These are phyloP conservation scores for Lithocarpus polystachyus DNA, from an alignment of 306 rosid species.

Conservation along the genomic window DNA sequence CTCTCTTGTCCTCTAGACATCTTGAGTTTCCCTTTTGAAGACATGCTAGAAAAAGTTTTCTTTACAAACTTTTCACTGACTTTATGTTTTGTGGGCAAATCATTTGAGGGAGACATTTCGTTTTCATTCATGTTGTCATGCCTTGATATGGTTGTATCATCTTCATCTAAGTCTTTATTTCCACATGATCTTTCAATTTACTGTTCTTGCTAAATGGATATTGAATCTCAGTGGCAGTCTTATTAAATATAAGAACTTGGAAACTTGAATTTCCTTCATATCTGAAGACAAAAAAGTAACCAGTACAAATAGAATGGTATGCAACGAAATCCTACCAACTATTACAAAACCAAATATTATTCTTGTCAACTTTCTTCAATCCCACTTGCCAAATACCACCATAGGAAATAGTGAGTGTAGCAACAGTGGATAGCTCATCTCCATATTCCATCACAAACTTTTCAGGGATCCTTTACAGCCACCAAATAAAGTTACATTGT, in stretches of 20 bases:
- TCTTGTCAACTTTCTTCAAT: neutral
- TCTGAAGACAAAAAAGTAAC: conserved; percentile 17
- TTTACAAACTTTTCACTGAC: neutral
- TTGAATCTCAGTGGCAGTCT: conserved; percentile 19
- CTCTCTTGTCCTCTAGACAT: neutral
- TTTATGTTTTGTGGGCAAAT: neutral
- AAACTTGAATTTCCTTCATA: conserved; percentile 23
- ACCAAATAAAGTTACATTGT: neutral
- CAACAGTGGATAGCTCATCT: neutral
- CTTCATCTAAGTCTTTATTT: neutral
- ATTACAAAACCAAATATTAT: conserved; percentile 1
- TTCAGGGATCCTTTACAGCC: conserved; percentile 1
- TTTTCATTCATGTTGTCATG: neutral
- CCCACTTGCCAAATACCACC: conserved; percentile 23
- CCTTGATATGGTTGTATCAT: neutral
- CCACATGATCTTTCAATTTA: neutral
- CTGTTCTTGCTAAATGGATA: neutral
- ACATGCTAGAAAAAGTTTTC: no score
- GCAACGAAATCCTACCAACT: conserved; percentile 12
- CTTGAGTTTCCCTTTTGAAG: neutral
- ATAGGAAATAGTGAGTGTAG: conserved; percentile 8
- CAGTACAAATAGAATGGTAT: conserved; percentile 1
- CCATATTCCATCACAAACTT: conserved; percentile 4
- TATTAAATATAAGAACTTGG: conserved; percentile 13
- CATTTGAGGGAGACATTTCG: no score